These are phyloP conservation scores for Lyophyllum decastes DNA, from an alignment of 768 basidiomycete genomes.

Conservation along the genomic window DNA sequence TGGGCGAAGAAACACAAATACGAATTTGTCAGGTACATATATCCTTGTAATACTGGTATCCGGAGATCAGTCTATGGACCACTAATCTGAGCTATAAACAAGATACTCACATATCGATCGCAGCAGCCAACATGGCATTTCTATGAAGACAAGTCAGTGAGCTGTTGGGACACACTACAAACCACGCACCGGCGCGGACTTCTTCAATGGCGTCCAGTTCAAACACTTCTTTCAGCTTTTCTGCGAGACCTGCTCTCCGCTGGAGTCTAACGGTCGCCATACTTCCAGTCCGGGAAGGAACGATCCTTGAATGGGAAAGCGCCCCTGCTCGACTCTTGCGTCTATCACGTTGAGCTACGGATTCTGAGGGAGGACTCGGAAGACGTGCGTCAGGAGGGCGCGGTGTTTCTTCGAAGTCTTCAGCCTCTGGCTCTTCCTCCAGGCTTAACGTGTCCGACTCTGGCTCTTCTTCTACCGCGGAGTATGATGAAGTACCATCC, in stretches of 20 bases:
- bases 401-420: slow-evolving; percentile 62
- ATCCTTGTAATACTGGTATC: slow-evolving; percentile 84
- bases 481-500: slow-evolving; percentile 18
- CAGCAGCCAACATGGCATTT: slow-evolving; percentile 94
- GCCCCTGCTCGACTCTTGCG: not conserved
- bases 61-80: slow-evolving; percentile 4
- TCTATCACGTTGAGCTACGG: not conserved
- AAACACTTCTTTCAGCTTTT: slow-evolving; percentile 89
- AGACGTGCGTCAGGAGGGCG: slow-evolving; percentile 27
- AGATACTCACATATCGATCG: slow-evolving; percentile 78
- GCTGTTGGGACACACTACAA: not conserved
- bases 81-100: not conserved
- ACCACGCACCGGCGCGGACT: slow-evolving; percentile 72
- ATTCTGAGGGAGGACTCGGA: slow-evolving; percentile 21
- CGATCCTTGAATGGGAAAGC: slow-evolving; percentile 14
- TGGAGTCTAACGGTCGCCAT: slow-evolving; percentile 72
- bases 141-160: slow-evolving; percentile 36
- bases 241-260: slow-evolving; percentile 73
- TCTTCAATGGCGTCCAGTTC: slow-evolving; percentile 79
- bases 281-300: slow-evolving; percentile 53
- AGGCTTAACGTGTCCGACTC: slow-evolving; percentile 36
- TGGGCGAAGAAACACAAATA: slow-evolving; percentile 97
- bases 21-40: slow-evolving; percentile 93
- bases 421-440: slow-evolving; percentile 53
- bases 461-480: slow-evolving; percentile 34